A percentile compares a stretch with the other conserved stretches of the same genome.
phyloP scores from a whole-genome alignment of 441 rosid species.

The Mallotus japonicus region DNA sequence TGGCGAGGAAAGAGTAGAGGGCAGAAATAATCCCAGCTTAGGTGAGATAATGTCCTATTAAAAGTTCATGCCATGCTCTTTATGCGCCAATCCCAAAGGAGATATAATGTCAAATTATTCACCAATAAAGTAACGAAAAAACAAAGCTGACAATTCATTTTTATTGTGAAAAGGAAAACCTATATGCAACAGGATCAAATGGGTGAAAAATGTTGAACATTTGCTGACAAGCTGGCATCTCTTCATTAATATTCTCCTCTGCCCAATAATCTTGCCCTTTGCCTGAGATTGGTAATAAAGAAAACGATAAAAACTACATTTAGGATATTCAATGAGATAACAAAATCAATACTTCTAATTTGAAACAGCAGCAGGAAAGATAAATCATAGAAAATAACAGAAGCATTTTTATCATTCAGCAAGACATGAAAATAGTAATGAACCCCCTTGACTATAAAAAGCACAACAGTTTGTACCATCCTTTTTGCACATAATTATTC shows the following conservation, averaged over 20 bases:
- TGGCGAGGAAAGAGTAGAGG: background rate
- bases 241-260: conserved; percentile 78
- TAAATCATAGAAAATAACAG: background rate
- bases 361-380: background rate
- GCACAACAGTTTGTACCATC: background rate
- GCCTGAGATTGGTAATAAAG: conserved; percentile 44
- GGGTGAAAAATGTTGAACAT: conserved; percentile 99
- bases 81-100: background rate
- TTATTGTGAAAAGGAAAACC: conserved; percentile 42
- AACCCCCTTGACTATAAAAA: background rate
- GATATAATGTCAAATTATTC: background rate
- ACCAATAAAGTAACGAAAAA: background rate
- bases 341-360: background rate
- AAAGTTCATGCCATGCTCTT: background rate
- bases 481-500: background rate
- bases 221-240: conserved; percentile 93
- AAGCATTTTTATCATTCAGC: background rate
- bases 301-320: conserved; percentile 9
- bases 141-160: background rate
- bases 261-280: conserved; percentile 87
- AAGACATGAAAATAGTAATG: background rate
- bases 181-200: conserved; percentile 97
- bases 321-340: background rate
- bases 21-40: background rate
- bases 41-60: conserved; percentile 8